phyloP scores from a whole-genome alignment of 78 protist species.

The Planoprotostelium fungivorum region DNA sequence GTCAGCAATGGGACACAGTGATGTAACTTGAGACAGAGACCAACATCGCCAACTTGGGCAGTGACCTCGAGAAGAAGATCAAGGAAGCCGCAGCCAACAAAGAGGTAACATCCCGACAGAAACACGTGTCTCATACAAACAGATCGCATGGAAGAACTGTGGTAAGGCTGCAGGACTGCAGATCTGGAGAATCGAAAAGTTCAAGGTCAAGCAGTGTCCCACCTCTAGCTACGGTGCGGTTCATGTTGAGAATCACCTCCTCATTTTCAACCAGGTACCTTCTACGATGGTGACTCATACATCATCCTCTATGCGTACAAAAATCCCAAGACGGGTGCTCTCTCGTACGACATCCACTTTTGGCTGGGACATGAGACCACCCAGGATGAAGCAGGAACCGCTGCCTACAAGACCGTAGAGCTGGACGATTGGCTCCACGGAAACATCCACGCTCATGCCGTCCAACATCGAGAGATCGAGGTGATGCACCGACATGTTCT shows the following conservation, averaged over 20 bases:
- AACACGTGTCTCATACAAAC: not conserved
- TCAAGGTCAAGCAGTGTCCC: constrained; percentile 40
- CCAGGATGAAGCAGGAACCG: constrained; percentile 73
- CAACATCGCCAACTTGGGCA: constrained; percentile 24
- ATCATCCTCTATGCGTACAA: constrained; percentile 65
- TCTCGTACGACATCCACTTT: constrained; percentile 44
- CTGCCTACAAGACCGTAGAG: constrained; percentile 83
- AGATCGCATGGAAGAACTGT: constrained; percentile 9
- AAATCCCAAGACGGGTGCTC: not conserved
- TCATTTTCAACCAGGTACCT: constrained; percentile 18
- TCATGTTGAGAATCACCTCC: too few species aligned
- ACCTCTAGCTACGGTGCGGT: constrained; percentile 17
- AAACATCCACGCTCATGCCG: too few species aligned
- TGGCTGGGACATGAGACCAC: constrained; percentile 74
- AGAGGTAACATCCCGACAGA: not conserved
- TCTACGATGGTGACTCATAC: constrained; percentile 82
- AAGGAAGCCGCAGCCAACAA: not conserved
- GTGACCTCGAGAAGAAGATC: constrained; percentile 11
- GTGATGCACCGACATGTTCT: not conserved
- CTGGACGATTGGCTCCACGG: constrained; percentile 69
- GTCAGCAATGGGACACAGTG: too few species aligned
- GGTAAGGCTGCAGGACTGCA: constrained; percentile 14
- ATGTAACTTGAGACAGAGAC: too few species aligned
- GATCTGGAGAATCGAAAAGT: constrained; percentile 50
- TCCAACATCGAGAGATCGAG: constrained; percentile 40